A percentile compares a stretch with the other conserved stretches of the same genome.
Conservation (phyloP, 140 eudicot genomes). For the Erigeron philadelphicus region DNA sequence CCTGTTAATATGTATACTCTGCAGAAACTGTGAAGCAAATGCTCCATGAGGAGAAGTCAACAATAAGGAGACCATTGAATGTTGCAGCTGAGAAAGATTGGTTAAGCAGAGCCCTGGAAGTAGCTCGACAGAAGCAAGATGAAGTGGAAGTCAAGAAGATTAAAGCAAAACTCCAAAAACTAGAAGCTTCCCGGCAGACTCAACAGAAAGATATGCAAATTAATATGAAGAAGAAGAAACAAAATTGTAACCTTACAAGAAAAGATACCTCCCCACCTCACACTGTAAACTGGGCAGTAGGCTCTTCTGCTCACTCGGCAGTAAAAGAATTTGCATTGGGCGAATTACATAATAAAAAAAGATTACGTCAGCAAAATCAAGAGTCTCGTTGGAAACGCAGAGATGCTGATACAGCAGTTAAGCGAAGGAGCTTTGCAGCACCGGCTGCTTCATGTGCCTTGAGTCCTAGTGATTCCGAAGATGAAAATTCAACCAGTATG, state of each 20-base stretch:
- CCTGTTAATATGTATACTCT: conserved; percentile 72
- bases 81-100: conserved; percentile 91
- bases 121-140: conserved; percentile 63
- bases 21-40: conserved; percentile 93
- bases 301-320: no score
- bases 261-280: no score
- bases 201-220: conserved; percentile 67
- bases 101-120: conserved; percentile 69
- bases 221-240: no score
- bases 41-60: conserved; percentile 90
- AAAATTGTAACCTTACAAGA: no score
- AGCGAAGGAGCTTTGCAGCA: no score
- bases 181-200: conserved; percentile 56
- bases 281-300: no score
- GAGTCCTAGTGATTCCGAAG: no score
- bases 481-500: not conserved
- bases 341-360: no score
- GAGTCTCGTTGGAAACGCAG: no score
- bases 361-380: no score
- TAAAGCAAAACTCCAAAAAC: conserved; percentile 56
- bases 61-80: conserved; percentile 76
- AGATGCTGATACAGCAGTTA: no score
- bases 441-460: conserved; percentile 33
- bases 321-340: no score
- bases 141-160: conserved; percentile 69